A percentile compares a stretch with the other conserved stretches of the same genome.
Conservation (phyloP, 106 monocot genomes). For the Alisma plantagoaquatica region DNA sequence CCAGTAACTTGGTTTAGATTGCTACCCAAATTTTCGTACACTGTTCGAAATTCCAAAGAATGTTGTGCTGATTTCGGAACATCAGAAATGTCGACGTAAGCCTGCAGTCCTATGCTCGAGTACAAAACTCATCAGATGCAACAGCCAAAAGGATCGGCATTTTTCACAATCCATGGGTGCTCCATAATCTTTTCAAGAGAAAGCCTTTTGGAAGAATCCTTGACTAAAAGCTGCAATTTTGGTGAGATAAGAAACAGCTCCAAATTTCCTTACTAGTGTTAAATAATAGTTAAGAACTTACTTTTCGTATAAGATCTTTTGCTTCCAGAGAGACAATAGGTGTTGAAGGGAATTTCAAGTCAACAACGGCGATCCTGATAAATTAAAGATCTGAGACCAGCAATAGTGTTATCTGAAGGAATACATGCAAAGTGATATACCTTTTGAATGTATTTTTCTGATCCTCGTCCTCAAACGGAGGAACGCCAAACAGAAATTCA, state of each 20-base stretch:
- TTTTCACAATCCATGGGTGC: slow-evolving; percentile 78
- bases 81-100: too few relatives aligned
- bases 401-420: not conserved
- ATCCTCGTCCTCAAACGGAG: slow-evolving; percentile 89
- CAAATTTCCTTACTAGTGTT: not conserved
- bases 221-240: slow-evolving; percentile 64
- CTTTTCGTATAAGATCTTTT: slow-evolving; percentile 80
- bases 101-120: too few relatives aligned
- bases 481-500: slow-evolving; percentile 85
- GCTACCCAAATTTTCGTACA: too few relatives aligned
- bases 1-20: too few relatives aligned
- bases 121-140: too few relatives aligned
- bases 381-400: not conserved
- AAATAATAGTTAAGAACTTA: slow-evolving; percentile 6
- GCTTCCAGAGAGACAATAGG: slow-evolving; percentile 56
- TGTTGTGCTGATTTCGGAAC: too few relatives aligned
- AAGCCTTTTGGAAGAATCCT: slow-evolving; percentile 85
- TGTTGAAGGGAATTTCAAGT: slow-evolving; percentile 59
- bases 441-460: slow-evolving; percentile 65
- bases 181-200: slow-evolving; percentile 63
- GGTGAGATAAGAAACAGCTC: too few relatives aligned
- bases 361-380: slow-evolving; percentile 83
- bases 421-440: slow-evolving; percentile 19
- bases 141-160: slow-evolving; percentile 66
- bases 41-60: too few relatives aligned